phyloP scores from a whole-genome alignment of 768 basidiomycete species.

The Trametopsis cervina region DNA sequence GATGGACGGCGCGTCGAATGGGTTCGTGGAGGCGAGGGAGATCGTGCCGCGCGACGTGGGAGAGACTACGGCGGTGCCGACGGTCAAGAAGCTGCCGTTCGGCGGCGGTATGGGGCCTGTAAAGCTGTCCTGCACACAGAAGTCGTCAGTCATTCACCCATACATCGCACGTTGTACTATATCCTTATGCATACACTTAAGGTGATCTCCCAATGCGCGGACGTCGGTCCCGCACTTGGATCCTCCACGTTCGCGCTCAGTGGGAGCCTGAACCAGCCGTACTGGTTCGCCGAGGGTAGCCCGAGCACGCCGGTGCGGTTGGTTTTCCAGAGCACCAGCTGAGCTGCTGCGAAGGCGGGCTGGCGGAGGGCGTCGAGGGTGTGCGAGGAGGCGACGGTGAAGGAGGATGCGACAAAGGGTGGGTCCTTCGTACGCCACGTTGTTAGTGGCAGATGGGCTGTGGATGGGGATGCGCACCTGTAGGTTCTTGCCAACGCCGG shows the following conservation, averaged over 20 bases:
- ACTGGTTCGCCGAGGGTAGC: background rate
- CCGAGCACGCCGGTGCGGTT: background rate
- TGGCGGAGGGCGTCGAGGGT: background rate
- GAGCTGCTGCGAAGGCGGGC: background rate
- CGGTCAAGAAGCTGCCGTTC: conserved; percentile 9
- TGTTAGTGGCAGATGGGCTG: conserved; percentile 9
- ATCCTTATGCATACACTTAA: conserved; percentile 6
- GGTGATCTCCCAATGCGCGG: background rate
- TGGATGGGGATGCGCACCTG: conserved; percentile 20
- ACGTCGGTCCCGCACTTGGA: conserved; percentile 1
- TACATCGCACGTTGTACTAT: background rate
- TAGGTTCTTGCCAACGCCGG: conserved; percentile 26
- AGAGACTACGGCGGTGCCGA: conserved; percentile 7
- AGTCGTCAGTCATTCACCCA: background rate
- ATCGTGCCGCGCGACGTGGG: conserved; percentile 18
- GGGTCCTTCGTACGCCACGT: conserved; percentile 7
- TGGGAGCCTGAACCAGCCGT: background rate
- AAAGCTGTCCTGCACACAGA: background rate
- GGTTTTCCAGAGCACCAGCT: background rate
- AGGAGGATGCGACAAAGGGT: background rate
- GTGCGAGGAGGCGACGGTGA: conserved; percentile 1
- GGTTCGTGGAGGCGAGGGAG: conserved; percentile 16
- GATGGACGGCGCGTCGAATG: conserved; percentile 21
- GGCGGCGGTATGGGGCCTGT: conserved; percentile 2
- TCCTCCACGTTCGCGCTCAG: background rate